A percentile compares a stretch with the other conserved stretches of the same genome.
Evolutionary conservation across 139 green algal species (phyloP).

Genomic region (Chlamydomonas asymmetrica): DNA sequence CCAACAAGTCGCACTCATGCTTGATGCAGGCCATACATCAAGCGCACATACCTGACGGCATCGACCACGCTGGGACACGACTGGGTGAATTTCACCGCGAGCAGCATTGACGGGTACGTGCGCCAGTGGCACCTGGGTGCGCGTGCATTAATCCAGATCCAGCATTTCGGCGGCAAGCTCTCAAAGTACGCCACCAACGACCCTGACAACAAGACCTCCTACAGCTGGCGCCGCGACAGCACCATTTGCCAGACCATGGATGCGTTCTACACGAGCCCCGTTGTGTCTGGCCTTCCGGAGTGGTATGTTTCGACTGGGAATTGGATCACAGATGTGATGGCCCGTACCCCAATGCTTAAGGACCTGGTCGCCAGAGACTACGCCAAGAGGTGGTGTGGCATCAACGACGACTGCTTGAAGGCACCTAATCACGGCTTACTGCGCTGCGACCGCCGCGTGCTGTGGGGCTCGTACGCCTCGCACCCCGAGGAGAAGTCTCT

Average conservation of each 20-base stretch:
- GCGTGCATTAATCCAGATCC: constrained; percentile 17
- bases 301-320: no score
- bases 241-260: constrained; percentile 10
- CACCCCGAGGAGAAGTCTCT: no score
- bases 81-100: no score
- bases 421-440: no score
- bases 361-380: no score
- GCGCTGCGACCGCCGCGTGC: constrained; percentile 3
- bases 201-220: constrained; percentile 23
- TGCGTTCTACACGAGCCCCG: constrained; percentile 14
- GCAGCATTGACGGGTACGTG: not conserved
- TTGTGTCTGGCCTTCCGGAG: no score
- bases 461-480: constrained; percentile 21
- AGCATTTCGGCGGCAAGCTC: constrained; percentile 12
- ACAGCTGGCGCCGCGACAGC: constrained; percentile 19
- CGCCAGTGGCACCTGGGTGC: no score
- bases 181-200: constrained; percentile 11
- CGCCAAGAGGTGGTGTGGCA: not conserved
- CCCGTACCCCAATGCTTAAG: no score
- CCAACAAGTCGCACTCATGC: no score
- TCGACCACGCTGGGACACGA: no score
- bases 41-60: constrained; percentile 18
- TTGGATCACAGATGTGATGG: no score
- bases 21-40: constrained; percentile 15
- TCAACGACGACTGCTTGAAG: no score